These are phyloP conservation scores for Kwoniella pini DNA, from an alignment of 768 basidiomycete species.

Conservation along the genomic window DNA sequence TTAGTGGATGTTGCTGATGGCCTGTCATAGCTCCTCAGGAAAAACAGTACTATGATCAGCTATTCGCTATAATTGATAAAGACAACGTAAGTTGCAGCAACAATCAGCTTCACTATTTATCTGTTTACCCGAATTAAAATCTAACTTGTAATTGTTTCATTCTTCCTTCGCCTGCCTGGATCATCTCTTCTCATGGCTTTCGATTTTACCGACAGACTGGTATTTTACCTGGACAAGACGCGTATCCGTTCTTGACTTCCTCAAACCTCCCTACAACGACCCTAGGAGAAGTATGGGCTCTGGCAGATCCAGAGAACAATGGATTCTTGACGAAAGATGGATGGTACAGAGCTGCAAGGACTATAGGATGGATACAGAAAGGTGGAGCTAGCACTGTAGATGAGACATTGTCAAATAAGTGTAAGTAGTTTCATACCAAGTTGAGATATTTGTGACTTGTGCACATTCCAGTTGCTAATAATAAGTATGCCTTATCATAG, in stretches of 20 bases:
- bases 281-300: constrained; percentile 89
- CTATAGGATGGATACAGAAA: constrained; percentile 91
- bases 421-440: constrained; percentile 59
- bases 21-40: constrained; percentile 44
- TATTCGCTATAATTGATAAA: constrained; percentile 52
- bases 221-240: constrained; percentile 71
- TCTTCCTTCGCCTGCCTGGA: background rate
- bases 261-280: constrained; percentile 74
- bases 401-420: constrained; percentile 64
- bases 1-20: background rate
- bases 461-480: background rate
- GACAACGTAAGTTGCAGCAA: constrained; percentile 31
- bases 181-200: too few relatives aligned
- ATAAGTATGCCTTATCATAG: constrained; percentile 56
- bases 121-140: too few relatives aligned
- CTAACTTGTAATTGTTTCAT: too few relatives aligned
- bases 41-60: constrained; percentile 49
- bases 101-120: too few relatives aligned
- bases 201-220: constrained; percentile 44
- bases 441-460: background rate
- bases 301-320: constrained; percentile 90
- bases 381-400: constrained; percentile 66
- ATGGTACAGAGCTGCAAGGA: constrained; percentile 80
- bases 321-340: constrained; percentile 88
- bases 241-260: constrained; percentile 79